phyloP scores from a whole-genome alignment of 192 early-diverging fungal species.

The Coemansia sp. region DNA sequence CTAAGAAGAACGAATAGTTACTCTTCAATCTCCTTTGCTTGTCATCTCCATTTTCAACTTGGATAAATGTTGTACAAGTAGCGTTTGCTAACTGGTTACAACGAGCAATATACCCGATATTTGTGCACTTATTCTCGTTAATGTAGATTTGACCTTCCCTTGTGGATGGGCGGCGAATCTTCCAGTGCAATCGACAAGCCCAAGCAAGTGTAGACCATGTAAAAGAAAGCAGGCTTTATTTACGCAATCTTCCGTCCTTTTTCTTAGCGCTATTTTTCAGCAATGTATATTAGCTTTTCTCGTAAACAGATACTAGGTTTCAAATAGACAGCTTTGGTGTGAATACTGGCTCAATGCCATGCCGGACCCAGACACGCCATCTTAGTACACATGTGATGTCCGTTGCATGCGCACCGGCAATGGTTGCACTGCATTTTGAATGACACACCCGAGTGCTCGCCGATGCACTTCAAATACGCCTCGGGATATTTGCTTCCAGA shows the following conservation, averaged over 20 bases:
- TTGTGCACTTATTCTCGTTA: not conserved
- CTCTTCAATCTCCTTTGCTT: not conserved
- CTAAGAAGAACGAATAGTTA: conserved; percentile 43
- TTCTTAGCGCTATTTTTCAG: not conserved
- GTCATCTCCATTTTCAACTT: not conserved
- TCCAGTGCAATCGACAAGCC: conserved; percentile 16
- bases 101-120: not conserved
- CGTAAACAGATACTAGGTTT: not conserved
- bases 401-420: conserved; percentile 28
- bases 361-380: conserved; percentile 11
- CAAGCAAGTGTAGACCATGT: conserved; percentile 29
- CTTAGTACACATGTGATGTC: conserved; percentile 22
- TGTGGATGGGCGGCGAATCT: conserved; percentile 45
- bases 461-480: conserved; percentile 21
- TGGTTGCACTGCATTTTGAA: conserved; percentile 25
- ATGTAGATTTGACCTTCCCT: conserved; percentile 46
- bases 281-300: conserved; percentile 1
- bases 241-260: not conserved
- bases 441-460: conserved; percentile 14
- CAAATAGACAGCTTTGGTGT: not conserved
- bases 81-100: not conserved
- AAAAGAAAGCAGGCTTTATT: not conserved
- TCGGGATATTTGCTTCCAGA: conserved; percentile 21
- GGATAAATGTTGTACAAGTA: not conserved
- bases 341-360: not conserved